Conservation (phyloP, 208 protist species). For the Wallacemonas sp. region DNA sequence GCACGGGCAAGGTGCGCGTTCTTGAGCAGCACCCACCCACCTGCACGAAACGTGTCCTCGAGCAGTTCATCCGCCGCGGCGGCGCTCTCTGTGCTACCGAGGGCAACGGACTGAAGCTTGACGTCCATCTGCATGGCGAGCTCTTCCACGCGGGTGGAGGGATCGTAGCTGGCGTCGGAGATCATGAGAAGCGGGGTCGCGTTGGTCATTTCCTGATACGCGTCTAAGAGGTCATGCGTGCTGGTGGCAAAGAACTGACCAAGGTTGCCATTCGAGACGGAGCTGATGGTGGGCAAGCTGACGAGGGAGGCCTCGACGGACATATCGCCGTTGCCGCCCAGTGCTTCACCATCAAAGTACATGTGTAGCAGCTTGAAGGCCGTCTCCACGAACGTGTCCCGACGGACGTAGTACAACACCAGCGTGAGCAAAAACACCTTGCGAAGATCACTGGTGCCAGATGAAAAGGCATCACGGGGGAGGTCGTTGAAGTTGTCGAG, state of each 20-base stretch:
- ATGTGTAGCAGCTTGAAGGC: constrained; percentile 51
- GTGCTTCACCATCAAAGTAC: constrained; percentile 63
- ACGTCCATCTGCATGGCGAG: constrained; percentile 64
- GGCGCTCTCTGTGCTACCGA: constrained; percentile 96
- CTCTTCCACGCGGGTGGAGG: constrained; percentile 89
- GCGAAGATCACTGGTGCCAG: constrained; percentile 34
- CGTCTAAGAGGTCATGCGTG: constrained; percentile 45
- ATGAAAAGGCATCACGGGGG: constrained; percentile 39
- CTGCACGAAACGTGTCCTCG: constrained; percentile 60
- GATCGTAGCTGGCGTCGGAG: constrained; percentile 94
- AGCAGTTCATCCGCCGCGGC: constrained; percentile 93
- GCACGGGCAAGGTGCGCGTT: constrained; percentile 97
- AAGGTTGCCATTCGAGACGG: constrained; percentile 1
- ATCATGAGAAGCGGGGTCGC: constrained; percentile 86
- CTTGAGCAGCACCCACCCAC: constrained; percentile 98
- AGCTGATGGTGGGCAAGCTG: constrained; percentile 9
- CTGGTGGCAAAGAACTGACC: constrained; percentile 51
- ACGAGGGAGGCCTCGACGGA: neutral
- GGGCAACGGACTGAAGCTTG: constrained; percentile 85
- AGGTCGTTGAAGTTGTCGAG: constrained; percentile 35
- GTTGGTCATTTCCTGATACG: constrained; percentile 59
- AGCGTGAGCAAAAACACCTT: constrained; percentile 58
- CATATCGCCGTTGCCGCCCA: constrained; percentile 18
- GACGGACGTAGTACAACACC: constrained; percentile 74
- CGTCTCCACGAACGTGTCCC: constrained; percentile 71